Conservation (phyloP, 345 rosid genomes). For the Cochlearia excelsa region DNA sequence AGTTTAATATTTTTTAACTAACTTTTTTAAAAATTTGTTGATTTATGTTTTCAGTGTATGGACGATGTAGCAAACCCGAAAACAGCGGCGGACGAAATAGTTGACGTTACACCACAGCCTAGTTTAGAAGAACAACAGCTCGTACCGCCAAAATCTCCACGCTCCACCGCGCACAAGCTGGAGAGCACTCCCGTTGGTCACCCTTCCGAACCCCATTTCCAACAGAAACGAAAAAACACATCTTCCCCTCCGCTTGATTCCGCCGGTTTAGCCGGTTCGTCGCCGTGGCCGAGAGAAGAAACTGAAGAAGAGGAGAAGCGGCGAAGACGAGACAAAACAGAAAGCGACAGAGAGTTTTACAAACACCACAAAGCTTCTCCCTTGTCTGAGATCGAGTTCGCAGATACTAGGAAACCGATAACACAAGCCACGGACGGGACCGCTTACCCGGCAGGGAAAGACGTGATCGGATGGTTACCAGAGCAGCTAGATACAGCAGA, state of each 20-base stretch:
- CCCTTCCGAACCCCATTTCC: conserved; percentile 45
- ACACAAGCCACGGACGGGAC: conserved; percentile 66
- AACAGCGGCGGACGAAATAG: conserved; percentile 27
- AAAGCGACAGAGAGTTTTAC: conserved; percentile 46
- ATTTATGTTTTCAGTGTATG: conserved; percentile 37
- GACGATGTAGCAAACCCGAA: conserved; percentile 42
- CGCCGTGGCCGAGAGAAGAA: conserved; percentile 42
- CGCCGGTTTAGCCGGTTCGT: conserved; percentile 54
- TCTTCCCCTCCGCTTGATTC: conserved; percentile 25
- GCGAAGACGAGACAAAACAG: conserved; percentile 21
- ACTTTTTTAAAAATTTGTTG: not conserved
- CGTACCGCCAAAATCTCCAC: conserved; percentile 44
- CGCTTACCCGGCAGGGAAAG: conserved; percentile 29
- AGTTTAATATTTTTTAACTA: too few relatives aligned
- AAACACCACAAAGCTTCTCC: conserved; percentile 69
- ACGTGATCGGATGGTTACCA: conserved; percentile 56
- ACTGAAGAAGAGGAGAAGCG: conserved; percentile 18
- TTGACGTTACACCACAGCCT: conserved; percentile 31
- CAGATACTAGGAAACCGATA: conserved; percentile 75
- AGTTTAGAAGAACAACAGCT: conserved; percentile 42
- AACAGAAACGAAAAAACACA: conserved; percentile 44
- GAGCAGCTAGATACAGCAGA: conserved; percentile 87
- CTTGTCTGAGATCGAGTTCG: conserved; percentile 55
- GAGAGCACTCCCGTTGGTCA: conserved; percentile 43
- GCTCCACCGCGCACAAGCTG: conserved; percentile 41